Conservation (phyloP, 2,329 filamentous ascomycete genomes). For the Epichloe sylvatica region DNA sequence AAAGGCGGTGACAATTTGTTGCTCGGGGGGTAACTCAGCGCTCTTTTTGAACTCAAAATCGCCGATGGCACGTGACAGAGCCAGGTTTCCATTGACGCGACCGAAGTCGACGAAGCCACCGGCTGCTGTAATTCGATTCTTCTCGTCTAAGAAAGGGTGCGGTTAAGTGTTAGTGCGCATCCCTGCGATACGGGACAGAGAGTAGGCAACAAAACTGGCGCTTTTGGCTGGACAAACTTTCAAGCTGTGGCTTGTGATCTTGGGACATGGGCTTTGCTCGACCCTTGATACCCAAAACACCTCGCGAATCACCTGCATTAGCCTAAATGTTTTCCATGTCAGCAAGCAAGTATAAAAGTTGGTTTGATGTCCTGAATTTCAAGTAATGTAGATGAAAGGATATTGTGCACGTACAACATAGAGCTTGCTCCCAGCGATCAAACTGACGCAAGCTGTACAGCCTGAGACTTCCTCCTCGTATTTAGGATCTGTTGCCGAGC, state of each 20-base stretch:
- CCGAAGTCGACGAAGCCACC: slow-evolving; percentile 98
- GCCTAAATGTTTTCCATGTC: slow-evolving; percentile 41
- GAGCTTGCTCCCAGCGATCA: slow-evolving; percentile 84
- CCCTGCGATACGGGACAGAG: not conserved
- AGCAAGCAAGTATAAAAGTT: slow-evolving; percentile 5
- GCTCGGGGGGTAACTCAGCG: slow-evolving; percentile 93
- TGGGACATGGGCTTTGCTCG: slow-evolving; percentile 96
- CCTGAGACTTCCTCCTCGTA: slow-evolving; percentile 98
- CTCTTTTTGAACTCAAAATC: slow-evolving; percentile 99
- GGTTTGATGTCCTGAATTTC: not conserved
- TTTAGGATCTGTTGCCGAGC: slow-evolving; percentile 56
- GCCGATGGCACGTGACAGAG: slow-evolving; percentile 89
- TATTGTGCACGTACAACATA: slow-evolving; percentile 60
- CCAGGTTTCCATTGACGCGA: slow-evolving; percentile 94
- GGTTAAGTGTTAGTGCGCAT: not conserved
- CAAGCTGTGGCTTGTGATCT: slow-evolving; percentile 97
- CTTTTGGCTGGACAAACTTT: slow-evolving; percentile 46
- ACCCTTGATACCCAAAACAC: slow-evolving; percentile 90
- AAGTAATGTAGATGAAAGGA: not conserved
- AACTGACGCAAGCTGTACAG: slow-evolving; percentile 84
- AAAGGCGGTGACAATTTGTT: slow-evolving; percentile 95
- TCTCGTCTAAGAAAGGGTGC: slow-evolving; percentile 52
- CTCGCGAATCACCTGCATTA: slow-evolving; percentile 92
- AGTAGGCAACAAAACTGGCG: not conserved
- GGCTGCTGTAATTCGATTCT: slow-evolving; percentile 86